A percentile compares a stretch with the other conserved stretches of the same genome.
Evolutionary conservation across 2,329 filamentous ascomycete species (phyloP).

Genomic region (Cryphonectria japonica): DNA sequence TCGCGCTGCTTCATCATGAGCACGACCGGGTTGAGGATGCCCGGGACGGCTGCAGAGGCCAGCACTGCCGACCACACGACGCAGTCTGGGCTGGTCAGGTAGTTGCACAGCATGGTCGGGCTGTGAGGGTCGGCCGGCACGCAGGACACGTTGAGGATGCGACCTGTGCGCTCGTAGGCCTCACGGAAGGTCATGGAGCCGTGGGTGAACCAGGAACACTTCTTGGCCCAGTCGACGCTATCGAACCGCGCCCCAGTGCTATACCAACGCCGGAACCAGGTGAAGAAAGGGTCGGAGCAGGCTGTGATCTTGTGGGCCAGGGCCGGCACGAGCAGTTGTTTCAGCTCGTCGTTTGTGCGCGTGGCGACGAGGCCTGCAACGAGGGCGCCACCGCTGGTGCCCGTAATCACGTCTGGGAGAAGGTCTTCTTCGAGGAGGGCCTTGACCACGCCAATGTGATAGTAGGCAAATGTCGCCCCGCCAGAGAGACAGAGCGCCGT

Average conservation of each 20-base stretch:
- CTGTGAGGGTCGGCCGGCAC: constrained; percentile 95
- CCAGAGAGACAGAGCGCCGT: constrained; percentile 93
- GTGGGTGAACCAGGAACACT: constrained; percentile 85
- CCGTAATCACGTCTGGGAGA: constrained; percentile 91
- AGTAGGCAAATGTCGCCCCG: constrained; percentile 93
- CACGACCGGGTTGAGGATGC: constrained; percentile 93
- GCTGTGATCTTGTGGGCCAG: constrained; percentile 84
- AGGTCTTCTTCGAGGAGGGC: constrained; percentile 85
- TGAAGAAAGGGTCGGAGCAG: constrained; percentile 75
- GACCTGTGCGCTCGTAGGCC: constrained; percentile 89
- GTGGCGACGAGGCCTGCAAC: constrained; percentile 87
- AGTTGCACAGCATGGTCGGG: constrained; percentile 89
- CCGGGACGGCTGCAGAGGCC: constrained; percentile 92
- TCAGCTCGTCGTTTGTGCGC: constrained; percentile 88
- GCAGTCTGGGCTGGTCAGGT: constrained; percentile 92
- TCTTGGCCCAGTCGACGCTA: constrained; percentile 84
- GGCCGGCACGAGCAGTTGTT: constrained; percentile 80
- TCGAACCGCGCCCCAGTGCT: constrained; percentile 92
- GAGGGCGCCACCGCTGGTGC: constrained; percentile 91
- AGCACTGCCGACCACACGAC: constrained; percentile 98
- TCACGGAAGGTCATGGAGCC: constrained; percentile 94
- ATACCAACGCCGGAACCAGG: constrained; percentile 87
- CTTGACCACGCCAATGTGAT: constrained; percentile 92
- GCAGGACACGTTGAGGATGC: constrained; percentile 94
- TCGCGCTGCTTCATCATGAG: constrained; percentile 85